Evolutionary conservation across 495 filamentous ascomycete genomes (phyloP).

Genomic region (Daldinia childiae): DNA sequence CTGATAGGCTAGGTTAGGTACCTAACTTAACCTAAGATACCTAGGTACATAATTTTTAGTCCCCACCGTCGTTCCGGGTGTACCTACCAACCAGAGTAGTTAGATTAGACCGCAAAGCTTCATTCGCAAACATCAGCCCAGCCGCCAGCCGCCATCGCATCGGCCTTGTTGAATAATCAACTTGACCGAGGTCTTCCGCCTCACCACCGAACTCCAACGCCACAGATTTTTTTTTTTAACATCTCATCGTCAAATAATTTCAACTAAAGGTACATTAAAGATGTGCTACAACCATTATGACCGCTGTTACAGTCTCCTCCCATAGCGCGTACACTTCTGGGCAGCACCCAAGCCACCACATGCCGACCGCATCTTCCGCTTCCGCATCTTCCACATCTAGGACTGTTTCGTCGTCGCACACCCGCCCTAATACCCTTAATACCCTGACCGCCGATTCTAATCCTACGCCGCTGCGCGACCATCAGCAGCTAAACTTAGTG

Average conservation of each 20-base stretch:
- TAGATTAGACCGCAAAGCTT: conserved; percentile 26
- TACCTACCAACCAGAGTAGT: conserved; percentile 32
- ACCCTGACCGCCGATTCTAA: conserved; percentile 1
- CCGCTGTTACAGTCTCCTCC: conserved; percentile 31
- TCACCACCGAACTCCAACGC: conserved; percentile 14
- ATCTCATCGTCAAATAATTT: not conserved
- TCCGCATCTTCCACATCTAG: conserved; percentile 24
- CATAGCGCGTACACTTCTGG: conserved; percentile 38
- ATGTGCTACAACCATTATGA: conserved; percentile 36
- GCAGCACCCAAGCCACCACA: conserved; percentile 22
- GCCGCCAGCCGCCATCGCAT: conserved; percentile 26
- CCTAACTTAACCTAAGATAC: not conserved
- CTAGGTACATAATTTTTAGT: too few relatives aligned
- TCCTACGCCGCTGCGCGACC: conserved; percentile 10
- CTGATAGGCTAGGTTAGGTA: not conserved
- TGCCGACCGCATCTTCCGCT: conserved; percentile 22
- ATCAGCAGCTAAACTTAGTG: conserved; percentile 9
- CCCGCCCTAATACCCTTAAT: not conserved
- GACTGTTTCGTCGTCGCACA: conserved; percentile 12
- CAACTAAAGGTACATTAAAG: conserved; percentile 23
- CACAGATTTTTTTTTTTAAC: not conserved
- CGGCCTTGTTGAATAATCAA: conserved; percentile 16
- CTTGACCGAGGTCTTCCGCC: conserved; percentile 15
- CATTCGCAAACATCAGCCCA: conserved; percentile 40
- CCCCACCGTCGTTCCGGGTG: conserved; percentile 36